phyloP scores from a whole-genome alignment of 306 rosid genomes.

The cucumber (Cucumis sativus) region DNA sequence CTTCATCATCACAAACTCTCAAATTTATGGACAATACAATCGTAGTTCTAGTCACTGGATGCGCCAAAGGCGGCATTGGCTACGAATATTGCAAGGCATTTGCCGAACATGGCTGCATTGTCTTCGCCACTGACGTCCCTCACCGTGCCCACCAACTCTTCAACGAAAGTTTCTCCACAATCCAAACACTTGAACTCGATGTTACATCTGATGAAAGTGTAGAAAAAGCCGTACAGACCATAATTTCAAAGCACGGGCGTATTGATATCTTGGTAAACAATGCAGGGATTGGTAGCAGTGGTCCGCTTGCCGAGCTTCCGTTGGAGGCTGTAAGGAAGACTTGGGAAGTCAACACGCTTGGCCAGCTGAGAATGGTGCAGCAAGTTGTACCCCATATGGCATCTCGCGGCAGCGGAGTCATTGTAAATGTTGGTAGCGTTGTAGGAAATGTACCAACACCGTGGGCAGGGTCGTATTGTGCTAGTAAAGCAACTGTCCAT shows the following conservation, averaged over 20 bases:
- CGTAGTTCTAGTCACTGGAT: slow-evolving; percentile 68
- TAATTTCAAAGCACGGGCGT: slow-evolving; percentile 39
- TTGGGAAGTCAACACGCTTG: slow-evolving; percentile 70
- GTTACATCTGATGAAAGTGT: slow-evolving; percentile 57
- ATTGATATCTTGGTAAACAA: slow-evolving; percentile 59
- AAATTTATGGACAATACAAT: slow-evolving; percentile 25
- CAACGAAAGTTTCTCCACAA: slow-evolving; percentile 22
- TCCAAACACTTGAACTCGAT: slow-evolving; percentile 51
- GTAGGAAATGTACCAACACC: slow-evolving; percentile 67
- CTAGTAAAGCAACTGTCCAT: slow-evolving; percentile 53
- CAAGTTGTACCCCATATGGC: slow-evolving; percentile 77
- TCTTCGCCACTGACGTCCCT: slow-evolving; percentile 52
- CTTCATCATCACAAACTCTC: neutral
- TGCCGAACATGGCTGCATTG: slow-evolving; percentile 37
- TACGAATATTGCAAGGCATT: slow-evolving; percentile 75
- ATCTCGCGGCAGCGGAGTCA: slow-evolving; percentile 31
- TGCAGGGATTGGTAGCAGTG: slow-evolving; percentile 62
- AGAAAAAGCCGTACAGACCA: slow-evolving; percentile 22
- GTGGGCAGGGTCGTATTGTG: slow-evolving; percentile 79
- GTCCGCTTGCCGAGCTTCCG: slow-evolving; percentile 73
- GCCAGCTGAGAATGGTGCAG: slow-evolving; percentile 63
- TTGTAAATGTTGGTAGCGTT: slow-evolving; percentile 59
- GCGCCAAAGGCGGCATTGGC: slow-evolving; percentile 81
- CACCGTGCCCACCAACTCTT: slow-evolving; percentile 34
- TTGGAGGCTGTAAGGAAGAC: slow-evolving; percentile 34